Conservation (phyloP, 1,284 basidiomycete species). For the Papiliotrema laurentii region DNA sequence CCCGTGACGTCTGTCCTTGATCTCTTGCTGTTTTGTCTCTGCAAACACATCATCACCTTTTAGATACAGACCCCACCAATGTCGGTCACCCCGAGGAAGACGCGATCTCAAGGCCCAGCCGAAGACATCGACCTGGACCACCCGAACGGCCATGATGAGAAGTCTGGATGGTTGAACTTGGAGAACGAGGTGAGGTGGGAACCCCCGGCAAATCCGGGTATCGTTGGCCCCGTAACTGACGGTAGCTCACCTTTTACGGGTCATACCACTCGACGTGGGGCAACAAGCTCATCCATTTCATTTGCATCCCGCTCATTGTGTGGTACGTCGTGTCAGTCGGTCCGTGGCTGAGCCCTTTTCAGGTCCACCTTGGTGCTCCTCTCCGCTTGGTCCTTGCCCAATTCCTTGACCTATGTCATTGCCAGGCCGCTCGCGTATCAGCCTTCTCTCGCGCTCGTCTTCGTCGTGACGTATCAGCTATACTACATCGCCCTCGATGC, state of each 20-base stretch:
- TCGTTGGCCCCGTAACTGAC: neutral
- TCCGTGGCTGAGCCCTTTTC: neutral
- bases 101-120: constrained; percentile 20
- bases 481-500: constrained; percentile 79
- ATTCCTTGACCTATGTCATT: constrained; percentile 56
- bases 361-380: constrained; percentile 65
- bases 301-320: constrained; percentile 73
- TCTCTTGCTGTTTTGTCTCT: too few species aligned
- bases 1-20: too few species aligned
- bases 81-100: constrained; percentile 19
- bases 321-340: constrained; percentile 56
- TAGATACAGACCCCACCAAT: neutral
- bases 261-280: constrained; percentile 76
- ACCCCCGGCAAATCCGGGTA: neutral
- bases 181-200: constrained; percentile 7
- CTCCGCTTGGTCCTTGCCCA: constrained; percentile 55
- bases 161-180: neutral
- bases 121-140: constrained; percentile 16
- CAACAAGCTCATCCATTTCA: constrained; percentile 74
- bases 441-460: constrained; percentile 59
- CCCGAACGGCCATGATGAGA: constrained; percentile 1
- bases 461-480: constrained; percentile 56
- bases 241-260: constrained; percentile 77
- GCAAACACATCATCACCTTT: too few species aligned
- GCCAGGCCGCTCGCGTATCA: constrained; percentile 62